phyloP scores from a whole-genome alignment of 2,329 filamentous ascomycete species.

The Didymellaceae sp. region DNA sequence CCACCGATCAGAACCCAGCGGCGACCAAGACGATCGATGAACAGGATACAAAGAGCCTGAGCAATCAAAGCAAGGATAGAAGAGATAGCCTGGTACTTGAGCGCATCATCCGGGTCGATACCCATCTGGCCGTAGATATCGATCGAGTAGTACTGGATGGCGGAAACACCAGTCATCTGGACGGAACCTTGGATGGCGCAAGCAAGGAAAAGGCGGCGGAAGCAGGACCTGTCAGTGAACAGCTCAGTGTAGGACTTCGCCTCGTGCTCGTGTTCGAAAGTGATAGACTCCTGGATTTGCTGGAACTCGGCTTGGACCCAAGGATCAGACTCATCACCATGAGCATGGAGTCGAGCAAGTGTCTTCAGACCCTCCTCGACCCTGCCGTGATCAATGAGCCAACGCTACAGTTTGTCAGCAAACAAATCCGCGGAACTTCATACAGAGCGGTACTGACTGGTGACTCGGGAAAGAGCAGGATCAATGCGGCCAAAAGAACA shows the following conservation, averaged over 20 bases:
- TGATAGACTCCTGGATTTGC: constrained; percentile 72
- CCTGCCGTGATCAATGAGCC: constrained; percentile 77
- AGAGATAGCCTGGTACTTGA: constrained; percentile 79
- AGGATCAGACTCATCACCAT: constrained; percentile 69
- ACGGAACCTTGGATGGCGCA: constrained; percentile 72
- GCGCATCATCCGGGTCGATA: constrained; percentile 67
- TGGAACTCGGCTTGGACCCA: constrained; percentile 77
- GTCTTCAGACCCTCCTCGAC: constrained; percentile 69
- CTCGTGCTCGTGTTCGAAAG: constrained; percentile 69
- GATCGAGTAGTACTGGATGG: constrained; percentile 76
- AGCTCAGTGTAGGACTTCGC: constrained; percentile 75
- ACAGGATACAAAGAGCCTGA: constrained; percentile 70
- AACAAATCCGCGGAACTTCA: too few species aligned
- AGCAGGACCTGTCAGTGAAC: constrained; percentile 69
- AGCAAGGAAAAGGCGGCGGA: constrained; percentile 74
- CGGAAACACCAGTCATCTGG: constrained; percentile 72
- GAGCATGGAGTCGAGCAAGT: constrained; percentile 72
- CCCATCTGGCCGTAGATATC: constrained; percentile 73
- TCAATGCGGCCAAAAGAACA: constrained; percentile 67
- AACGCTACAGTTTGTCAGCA: constrained; percentile 42
- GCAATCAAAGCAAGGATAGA: constrained; percentile 73
- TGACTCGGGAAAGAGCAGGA: constrained; percentile 73
- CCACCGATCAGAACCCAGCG: constrained; percentile 75
- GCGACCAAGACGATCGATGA: constrained; percentile 74
- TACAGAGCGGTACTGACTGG: constrained; percentile 42